Base-by-base conservation (phyloP, 768 basidiomycete species). In the Podaxis sp. region DNA sequence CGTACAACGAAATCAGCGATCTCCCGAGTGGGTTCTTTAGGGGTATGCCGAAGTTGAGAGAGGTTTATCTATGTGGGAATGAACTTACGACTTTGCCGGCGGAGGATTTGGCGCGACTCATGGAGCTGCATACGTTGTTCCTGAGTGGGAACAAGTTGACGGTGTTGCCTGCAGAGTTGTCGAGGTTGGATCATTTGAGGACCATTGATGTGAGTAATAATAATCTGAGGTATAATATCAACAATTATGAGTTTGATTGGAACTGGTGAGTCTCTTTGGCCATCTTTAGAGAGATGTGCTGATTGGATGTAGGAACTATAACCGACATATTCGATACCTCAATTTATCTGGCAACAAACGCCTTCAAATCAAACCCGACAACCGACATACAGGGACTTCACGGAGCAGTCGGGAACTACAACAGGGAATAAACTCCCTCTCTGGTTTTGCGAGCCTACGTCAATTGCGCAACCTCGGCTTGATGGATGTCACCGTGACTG, bases 171-270 rank as follows among this genome's bases (percentile, higher is more conserved):
- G 88, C 91, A 58, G 97, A 98, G 70, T 72, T 99, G 51, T 88
- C 87, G 40, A 92, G 93, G 70, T 83, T 97, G 61, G 82, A 83
- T 69, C 87, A 82, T 50, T 76, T 99, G 68, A 83, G 80, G 56
- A 84, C 90, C 35, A 79, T 99, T 65, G 97, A 99, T 69, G 95
- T 91, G 4, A 95, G 97, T 5, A 95, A 89, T 71, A 99, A 99
- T 71, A 73, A 86, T 56, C 78, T 99, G 73, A 93, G 91, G 81
- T 98, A 98, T 74, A 99, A 98, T 70, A 94, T 97, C 66, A 91
- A 93, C 66, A 99, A 99, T 68, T 95, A 89, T 89, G 93, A 96
- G 71, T 98, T 95, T 72, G 97, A 99, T 74, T 98, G 95, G 95
- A 98, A 99, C 71, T 98, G 97, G 96, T 96, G 64, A 52, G 85